Conservation (phyloP, 129 eudicot genomes). For the Saussurea involucrata region DNA sequence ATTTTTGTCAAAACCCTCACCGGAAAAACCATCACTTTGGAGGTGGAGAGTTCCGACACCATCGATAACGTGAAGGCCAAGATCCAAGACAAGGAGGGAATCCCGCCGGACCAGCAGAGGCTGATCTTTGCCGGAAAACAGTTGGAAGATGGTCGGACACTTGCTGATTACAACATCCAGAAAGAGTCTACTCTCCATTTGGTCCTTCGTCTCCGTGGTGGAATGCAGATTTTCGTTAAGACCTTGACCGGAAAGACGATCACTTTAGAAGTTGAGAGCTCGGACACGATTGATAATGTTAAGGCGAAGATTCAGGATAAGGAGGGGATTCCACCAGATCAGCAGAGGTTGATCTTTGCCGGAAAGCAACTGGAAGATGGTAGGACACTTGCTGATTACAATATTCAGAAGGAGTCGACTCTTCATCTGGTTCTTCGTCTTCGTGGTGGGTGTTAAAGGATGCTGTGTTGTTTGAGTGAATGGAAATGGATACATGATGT, state of each 20-base stretch:
- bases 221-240: slow-evolving; percentile 45
- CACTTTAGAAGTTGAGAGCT: slow-evolving; percentile 44
- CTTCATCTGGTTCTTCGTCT: slow-evolving; percentile 42
- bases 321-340: slow-evolving; percentile 47
- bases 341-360: slow-evolving; percentile 39
- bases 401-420: slow-evolving; percentile 42
- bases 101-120: slow-evolving; percentile 43
- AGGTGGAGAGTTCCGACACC: slow-evolving; percentile 39
- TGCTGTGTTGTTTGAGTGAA: background rate
- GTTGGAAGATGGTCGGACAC: slow-evolving; percentile 30
- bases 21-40: slow-evolving; percentile 40
- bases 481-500: background rate
- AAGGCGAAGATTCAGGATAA: slow-evolving; percentile 42
- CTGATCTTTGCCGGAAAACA: slow-evolving; percentile 42
- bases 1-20: slow-evolving; percentile 41
- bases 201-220: slow-evolving; percentile 33
- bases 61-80: slow-evolving; percentile 45
- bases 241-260: slow-evolving; percentile 42
- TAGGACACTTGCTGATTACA: slow-evolving; percentile 35
- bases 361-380: slow-evolving; percentile 45
- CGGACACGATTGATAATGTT: slow-evolving; percentile 41
- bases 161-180: slow-evolving; percentile 40
- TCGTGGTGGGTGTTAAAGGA: slow-evolving; percentile 34
- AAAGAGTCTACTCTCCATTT: slow-evolving; percentile 45
- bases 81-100: slow-evolving; percentile 43